Evolutionary conservation across 441 rosid species (phyloP).

Genomic region (Francoa sonchifolia): DNA sequence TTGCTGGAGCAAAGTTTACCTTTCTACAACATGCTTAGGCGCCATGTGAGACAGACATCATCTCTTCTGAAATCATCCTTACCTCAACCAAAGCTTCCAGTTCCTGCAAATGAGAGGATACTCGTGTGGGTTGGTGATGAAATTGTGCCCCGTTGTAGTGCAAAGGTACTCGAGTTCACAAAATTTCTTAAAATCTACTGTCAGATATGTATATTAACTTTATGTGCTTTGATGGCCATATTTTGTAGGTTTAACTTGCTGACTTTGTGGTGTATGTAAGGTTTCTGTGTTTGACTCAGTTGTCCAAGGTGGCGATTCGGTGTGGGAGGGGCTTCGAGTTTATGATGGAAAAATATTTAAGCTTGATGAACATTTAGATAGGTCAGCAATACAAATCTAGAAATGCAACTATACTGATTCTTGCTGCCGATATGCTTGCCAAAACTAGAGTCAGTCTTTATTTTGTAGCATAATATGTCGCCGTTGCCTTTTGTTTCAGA

Average conservation of each 20-base stretch:
- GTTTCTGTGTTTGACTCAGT: conserved; percentile 88
- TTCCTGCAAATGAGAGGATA: conserved; percentile 63
- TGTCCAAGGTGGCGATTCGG: conserved; percentile 90
- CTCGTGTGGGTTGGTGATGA: conserved; percentile 90
- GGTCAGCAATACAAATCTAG: conserved; percentile 90
- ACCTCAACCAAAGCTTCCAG: conserved; percentile 60
- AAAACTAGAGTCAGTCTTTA: no score
- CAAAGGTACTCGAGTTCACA: conserved; percentile 41
- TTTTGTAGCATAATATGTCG: no score
- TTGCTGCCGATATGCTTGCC: no score
- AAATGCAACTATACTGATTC: no score
- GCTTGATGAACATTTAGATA: conserved; percentile 82
- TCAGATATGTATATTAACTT: no score
- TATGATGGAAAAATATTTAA: conserved; percentile 61
- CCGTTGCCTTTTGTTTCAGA: no score
- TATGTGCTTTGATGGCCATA: background rate
- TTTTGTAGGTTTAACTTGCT: conserved; percentile 11
- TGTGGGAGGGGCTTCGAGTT: conserved; percentile 87
- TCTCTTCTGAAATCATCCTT: conserved; percentile 34
- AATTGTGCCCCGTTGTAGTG: conserved; percentile 70
- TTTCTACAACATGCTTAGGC: conserved; percentile 59
- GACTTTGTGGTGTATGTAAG: conserved; percentile 18
- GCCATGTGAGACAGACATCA: conserved; percentile 31
- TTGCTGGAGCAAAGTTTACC: conserved; percentile 75
- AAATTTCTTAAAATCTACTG: conserved; percentile 4